These are phyloP conservation scores for Triticum turgidum DNA, from an alignment of 176 grass and related monocot species.

Conservation along the genomic window DNA sequence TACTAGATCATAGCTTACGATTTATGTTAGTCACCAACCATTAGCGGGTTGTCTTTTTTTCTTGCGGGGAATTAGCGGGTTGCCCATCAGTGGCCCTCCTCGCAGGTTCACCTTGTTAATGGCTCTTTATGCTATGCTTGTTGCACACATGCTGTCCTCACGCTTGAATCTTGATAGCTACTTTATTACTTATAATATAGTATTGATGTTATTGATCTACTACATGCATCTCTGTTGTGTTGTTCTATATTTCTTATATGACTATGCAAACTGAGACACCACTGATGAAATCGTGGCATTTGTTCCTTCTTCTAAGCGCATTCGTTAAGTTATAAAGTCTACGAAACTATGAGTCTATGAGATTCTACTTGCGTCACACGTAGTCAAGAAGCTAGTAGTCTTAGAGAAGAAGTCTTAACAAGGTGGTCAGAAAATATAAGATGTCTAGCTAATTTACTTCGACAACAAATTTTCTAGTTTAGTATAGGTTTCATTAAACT, in stretches of 20 bases:
- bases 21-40: neutral
- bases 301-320: neutral
- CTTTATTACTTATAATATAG: neutral
- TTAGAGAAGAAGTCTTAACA: neutral
- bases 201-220: neutral
- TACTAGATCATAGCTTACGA: neutral
- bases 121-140: conserved; percentile 97
- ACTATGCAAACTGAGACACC: neutral
- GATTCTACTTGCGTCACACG: neutral
- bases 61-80: neutral
- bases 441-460: neutral
- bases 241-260: neutral
- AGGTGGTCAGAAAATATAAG: neutral
- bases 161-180: conserved; percentile 63
- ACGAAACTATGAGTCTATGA: neutral
- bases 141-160: conserved; percentile 91
- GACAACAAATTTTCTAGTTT: neutral
- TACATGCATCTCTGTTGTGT: neutral
- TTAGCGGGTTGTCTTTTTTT: neutral
- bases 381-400: neutral
- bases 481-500: neutral
- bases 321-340: neutral
- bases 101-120: neutral
- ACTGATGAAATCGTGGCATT: no score
- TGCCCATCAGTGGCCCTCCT: no score